A percentile compares a stretch with the other conserved stretches of the same genome.
Conservation (phyloP, 2,329 filamentous ascomycete genomes). For the Fusarium kyushuense region DNA sequence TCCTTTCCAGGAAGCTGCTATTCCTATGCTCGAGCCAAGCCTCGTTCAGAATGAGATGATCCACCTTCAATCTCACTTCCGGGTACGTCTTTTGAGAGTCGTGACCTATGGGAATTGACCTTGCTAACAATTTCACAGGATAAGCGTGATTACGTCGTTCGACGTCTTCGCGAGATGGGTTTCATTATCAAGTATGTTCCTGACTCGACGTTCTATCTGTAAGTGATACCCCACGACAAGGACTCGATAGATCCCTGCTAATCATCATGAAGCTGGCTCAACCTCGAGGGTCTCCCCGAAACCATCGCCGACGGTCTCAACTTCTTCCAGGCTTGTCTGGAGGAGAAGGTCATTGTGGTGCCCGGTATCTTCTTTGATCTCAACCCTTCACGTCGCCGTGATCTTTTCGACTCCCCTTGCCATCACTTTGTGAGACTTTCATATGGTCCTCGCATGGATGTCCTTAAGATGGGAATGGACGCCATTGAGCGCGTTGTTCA, state of each 20-base stretch:
- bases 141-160: constrained; percentile 92
- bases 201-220: constrained; percentile 95
- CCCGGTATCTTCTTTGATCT: constrained; percentile 98
- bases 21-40: constrained; percentile 90
- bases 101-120: background rate
- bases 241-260: background rate
- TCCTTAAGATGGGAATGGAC: constrained; percentile 81
- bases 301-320: constrained; percentile 92
- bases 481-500: constrained; percentile 85
- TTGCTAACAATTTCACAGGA: constrained; percentile 59
- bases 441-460: constrained; percentile 86
- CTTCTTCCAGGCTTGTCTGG: constrained; percentile 94
- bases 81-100: constrained; percentile 53
- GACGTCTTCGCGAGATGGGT: constrained; percentile 83
- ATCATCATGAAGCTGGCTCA: constrained; percentile 59
- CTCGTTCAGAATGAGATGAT: constrained; percentile 88
- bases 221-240: constrained; percentile 49
- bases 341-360: constrained; percentile 96
- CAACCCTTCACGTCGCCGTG: constrained; percentile 88
- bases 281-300: constrained; percentile 76
- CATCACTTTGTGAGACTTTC: constrained; percentile 90
- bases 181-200: constrained; percentile 87
- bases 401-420: constrained; percentile 94
- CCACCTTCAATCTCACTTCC: constrained; percentile 90
- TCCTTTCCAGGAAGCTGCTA: constrained; percentile 93